Conservation (phyloP, 179 eudicot genomes). For the Spergularia azorica region DNA sequence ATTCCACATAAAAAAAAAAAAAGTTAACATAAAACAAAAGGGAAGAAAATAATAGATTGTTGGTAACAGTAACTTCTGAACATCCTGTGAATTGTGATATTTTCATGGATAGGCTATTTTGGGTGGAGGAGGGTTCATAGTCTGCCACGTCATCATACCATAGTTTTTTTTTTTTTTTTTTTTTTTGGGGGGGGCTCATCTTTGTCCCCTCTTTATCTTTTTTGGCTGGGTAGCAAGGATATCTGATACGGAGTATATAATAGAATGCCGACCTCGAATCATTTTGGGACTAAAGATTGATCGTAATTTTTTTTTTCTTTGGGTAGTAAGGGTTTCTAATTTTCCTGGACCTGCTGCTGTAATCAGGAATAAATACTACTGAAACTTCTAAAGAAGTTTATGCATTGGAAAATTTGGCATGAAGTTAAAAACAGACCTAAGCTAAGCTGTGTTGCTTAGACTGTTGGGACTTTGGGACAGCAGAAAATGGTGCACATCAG, state of each 20-base stretch:
- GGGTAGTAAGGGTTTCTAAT: too few species aligned
- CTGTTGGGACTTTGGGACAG: too few species aligned
- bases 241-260: background rate
- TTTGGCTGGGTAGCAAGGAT: background rate
- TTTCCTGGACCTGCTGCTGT: too few species aligned
- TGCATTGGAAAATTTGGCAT: too few species aligned
- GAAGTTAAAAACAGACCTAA: too few species aligned
- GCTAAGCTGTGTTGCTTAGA: too few species aligned
- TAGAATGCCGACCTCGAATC: too few species aligned
- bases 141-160: conserved; percentile 34
- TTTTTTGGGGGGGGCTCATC: background rate
- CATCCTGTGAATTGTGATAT: background rate
- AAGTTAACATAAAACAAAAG: background rate
- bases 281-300: too few species aligned
- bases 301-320: too few species aligned
- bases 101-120: conserved; percentile 29
- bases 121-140: conserved; percentile 24
- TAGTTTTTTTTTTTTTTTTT: background rate
- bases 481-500: too few species aligned
- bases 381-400: too few species aligned
- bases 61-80: background rate
- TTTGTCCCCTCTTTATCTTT: background rate
- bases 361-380: too few species aligned
- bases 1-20: background rate
- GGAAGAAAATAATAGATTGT: background rate